Base-by-base conservation (phyloP, 225 moss, liverwort and hornwort genomes). In the Asterella californica region DNA sequence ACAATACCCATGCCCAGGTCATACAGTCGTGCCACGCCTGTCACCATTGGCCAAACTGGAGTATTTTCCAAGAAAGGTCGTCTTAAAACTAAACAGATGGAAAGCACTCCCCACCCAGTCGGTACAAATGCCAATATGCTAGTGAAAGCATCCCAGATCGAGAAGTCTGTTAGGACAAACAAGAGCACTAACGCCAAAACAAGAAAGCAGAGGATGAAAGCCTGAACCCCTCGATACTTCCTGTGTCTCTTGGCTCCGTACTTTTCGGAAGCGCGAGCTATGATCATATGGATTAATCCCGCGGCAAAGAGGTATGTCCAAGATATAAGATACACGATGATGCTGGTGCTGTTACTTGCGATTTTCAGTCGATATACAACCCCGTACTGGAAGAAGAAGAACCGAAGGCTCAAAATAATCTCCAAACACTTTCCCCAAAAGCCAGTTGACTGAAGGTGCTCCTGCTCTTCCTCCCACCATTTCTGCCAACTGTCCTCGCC, bases 341-440 rank as follows among this genome's bases (percentile, higher is more conserved):
- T 92, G 88, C 95, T 99, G 52, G 89, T 91, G 83, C 89, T 92
- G 55, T 88, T 89, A 36, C 81, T 76, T n/a, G 93, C 76, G 21
- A 99, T 90, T 61, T 91, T 86, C 61, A 99, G 88, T 17, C 90
- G 95, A 63, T 95, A 99, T 21, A 99, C 99, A 47, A 99, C 89
- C 52, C 99, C 99, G 74, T 99, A 99, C 70, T 99, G 99, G 49
- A 99, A 99, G 77, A 99, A 87, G 82, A 99, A 99, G 78, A 93
- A 99, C 30, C 99, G 90, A 38, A 95, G 84, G 84, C 92, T 90
- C 34, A 99, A 88, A 32, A 94, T 53, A 38, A 99, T 91, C 77
- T 99, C 99, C 82, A 89, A 67, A 48, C 83, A 47, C 79, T 92
- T 99, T 19, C 95, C 99, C 99, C 92, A 99, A 34, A 91, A 82